phyloP scores from a whole-genome alignment of 768 basidiomycete genomes.

The Tulasnella sp. region DNA sequence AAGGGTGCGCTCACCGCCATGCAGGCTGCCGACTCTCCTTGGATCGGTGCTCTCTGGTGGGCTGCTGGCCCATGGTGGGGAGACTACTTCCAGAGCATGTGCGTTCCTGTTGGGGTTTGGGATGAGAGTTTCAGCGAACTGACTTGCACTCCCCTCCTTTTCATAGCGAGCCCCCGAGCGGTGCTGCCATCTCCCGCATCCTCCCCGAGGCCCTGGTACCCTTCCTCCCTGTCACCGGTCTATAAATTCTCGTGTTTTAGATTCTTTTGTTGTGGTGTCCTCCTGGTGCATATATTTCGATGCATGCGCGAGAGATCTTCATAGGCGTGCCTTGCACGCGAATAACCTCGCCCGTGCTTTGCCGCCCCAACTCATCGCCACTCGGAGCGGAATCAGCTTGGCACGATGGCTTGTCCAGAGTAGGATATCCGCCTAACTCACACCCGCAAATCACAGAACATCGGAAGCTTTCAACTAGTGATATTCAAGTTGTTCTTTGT shows the following conservation, averaged over 20 bases:
- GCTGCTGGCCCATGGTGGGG: slow-evolving; percentile 25
- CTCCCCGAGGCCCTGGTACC: slow-evolving; percentile 55
- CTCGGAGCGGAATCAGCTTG: no score
- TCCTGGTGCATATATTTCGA: no score
- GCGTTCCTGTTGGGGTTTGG: background rate
- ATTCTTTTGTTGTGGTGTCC: no score
- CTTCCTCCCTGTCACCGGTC: slow-evolving; percentile 40
- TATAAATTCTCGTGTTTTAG: background rate
- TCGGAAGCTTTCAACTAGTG: no score
- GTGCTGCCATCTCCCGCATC: slow-evolving; percentile 50
- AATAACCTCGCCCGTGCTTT: no score
- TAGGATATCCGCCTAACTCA: no score
- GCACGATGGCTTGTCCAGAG: no score
- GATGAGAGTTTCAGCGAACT: background rate
- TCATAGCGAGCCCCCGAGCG: slow-evolving; percentile 49
- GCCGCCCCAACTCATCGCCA: no score
- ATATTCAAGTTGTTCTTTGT: no score
- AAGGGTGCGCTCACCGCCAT: slow-evolving; percentile 56
- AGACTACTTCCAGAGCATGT: slow-evolving; percentile 17
- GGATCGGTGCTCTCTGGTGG: slow-evolving; percentile 45
- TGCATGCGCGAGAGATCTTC: no score
- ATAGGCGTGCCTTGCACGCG: no score
- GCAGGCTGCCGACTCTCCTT: slow-evolving; percentile 49
- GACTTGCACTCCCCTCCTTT: background rate
- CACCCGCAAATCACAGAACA: no score